These are phyloP conservation scores for Fistulifera pelliculosa DNA, from an alignment of 108 stramenopile genomes.

Conservation along the genomic window DNA sequence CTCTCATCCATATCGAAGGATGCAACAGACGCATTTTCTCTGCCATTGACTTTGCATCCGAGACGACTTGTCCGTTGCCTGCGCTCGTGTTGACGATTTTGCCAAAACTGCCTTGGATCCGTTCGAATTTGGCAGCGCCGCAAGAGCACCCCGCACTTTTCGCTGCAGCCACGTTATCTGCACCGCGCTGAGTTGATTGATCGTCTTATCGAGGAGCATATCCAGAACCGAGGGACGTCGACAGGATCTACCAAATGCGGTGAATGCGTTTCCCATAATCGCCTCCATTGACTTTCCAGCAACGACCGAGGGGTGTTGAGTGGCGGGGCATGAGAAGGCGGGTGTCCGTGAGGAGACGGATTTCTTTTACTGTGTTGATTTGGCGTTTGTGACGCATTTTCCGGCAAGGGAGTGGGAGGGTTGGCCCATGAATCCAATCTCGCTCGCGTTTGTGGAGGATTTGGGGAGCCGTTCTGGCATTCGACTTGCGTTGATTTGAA, in stretches of 20 bases:
- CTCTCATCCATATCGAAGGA: background rate
- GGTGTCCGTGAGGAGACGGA: no score
- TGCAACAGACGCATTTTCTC: background rate
- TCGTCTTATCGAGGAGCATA: conserved; percentile 18
- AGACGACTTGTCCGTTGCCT: conserved; percentile 4
- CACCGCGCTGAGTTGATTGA: conserved; percentile 21
- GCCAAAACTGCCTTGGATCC: conserved; percentile 6
- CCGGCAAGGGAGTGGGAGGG: background rate
- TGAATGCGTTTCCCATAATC: conserved; percentile 24
- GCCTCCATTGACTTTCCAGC: conserved; percentile 25
- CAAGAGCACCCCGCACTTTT: conserved; percentile 20
- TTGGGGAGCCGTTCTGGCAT: no score
- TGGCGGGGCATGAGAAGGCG: no score
- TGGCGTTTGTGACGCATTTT: background rate
- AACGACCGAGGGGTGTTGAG: background rate
- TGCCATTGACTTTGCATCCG: background rate
- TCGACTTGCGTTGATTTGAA: no score
- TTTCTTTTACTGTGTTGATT: background rate
- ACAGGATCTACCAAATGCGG: conserved; percentile 37
- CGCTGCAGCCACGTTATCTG: conserved; percentile 44
- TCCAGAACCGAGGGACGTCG: conserved; percentile 38
- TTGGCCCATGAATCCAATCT: conserved; percentile 2
- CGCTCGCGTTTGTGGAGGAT: background rate
- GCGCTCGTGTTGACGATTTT: conserved; percentile 7
- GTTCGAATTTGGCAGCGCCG: background rate